Conservation (phyloP, 2,329 filamentous ascomycete genomes). For the Metarhizium album region DNA sequence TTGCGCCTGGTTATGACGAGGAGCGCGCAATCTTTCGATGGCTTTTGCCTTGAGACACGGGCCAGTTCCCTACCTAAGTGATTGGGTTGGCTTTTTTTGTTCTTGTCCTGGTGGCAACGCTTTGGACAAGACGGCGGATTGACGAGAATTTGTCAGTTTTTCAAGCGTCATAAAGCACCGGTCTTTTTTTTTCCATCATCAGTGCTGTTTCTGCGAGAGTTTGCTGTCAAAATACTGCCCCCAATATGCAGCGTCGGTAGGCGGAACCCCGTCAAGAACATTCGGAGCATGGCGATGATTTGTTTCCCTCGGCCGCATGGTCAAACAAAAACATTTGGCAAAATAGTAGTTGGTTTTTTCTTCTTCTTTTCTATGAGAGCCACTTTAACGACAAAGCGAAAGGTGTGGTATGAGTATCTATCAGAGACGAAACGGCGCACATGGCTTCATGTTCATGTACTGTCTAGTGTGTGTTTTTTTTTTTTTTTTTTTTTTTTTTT, state of each 20-base stretch:
- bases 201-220: neutral
- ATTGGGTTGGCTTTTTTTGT: neutral
- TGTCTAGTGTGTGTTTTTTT: slow-evolving; percentile 3
- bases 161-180: neutral
- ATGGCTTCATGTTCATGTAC: slow-evolving; percentile 5
- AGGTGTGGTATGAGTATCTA: neutral
- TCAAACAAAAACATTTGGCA: neutral
- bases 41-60: neutral
- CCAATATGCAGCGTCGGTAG: neutral
- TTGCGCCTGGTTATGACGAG: neutral
- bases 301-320: neutral
- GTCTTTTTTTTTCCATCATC: neutral
- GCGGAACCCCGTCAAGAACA: neutral
- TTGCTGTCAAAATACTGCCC: neutral
- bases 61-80: neutral
- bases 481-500: no score
- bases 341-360: neutral
- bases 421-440: neutral
- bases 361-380: neutral
- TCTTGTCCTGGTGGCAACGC: neutral
- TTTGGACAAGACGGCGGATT: neutral
- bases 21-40: neutral
- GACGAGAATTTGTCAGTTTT: neutral
- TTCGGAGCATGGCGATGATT: neutral
- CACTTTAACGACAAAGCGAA: neutral